A percentile compares a stretch with the other conserved stretches of the same genome.
phyloP scores from a whole-genome alignment of 2,329 filamentous ascomycete genomes.

The Beauveria caledonica region DNA sequence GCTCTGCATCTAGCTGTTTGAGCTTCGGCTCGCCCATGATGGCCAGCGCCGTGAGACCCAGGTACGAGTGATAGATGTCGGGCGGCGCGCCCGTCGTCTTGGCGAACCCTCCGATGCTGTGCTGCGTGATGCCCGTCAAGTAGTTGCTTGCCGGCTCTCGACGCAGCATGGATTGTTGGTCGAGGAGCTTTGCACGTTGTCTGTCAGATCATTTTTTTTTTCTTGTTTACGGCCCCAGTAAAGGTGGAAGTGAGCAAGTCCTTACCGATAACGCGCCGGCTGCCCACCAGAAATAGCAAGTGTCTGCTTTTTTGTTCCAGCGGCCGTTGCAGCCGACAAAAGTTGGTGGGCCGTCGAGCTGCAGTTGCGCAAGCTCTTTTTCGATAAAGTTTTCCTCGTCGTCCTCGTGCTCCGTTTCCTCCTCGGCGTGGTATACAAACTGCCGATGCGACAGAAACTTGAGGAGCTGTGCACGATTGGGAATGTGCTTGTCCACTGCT shows the following conservation, averaged over 20 bases:
- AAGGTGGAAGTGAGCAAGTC: background rate
- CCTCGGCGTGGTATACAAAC: conserved; percentile 46
- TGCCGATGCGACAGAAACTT: conserved; percentile 59
- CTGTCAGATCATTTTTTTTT: background rate
- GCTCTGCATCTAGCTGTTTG: conserved; percentile 60
- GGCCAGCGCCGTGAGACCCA: conserved; percentile 74
- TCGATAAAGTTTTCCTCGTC: conserved; percentile 32
- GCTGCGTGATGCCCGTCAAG: conserved; percentile 78
- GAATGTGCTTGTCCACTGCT: conserved; percentile 24
- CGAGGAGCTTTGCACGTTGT: conserved; percentile 42
- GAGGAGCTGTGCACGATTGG: conserved; percentile 24
- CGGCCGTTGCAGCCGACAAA: conserved; percentile 81
- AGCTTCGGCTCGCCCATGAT: conserved; percentile 63
- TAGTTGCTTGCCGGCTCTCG: conserved; percentile 59
- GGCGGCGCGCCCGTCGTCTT: conserved; percentile 61
- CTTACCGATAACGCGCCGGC: conserved; percentile 50
- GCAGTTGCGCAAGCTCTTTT: conserved; percentile 27
- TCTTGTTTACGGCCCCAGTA: no score
- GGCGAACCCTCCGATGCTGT: conserved; percentile 75
- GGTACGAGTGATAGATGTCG: conserved; percentile 81
- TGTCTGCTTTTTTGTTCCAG: conserved; percentile 85
- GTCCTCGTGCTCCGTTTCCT: conserved; percentile 36
- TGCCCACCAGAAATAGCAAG: conserved; percentile 95
- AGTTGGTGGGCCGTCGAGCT: conserved; percentile 24
- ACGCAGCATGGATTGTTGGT: conserved; percentile 50